phyloP scores from a whole-genome alignment of 116 monocot genomes.

The Papilionanthe hybrid region DNA sequence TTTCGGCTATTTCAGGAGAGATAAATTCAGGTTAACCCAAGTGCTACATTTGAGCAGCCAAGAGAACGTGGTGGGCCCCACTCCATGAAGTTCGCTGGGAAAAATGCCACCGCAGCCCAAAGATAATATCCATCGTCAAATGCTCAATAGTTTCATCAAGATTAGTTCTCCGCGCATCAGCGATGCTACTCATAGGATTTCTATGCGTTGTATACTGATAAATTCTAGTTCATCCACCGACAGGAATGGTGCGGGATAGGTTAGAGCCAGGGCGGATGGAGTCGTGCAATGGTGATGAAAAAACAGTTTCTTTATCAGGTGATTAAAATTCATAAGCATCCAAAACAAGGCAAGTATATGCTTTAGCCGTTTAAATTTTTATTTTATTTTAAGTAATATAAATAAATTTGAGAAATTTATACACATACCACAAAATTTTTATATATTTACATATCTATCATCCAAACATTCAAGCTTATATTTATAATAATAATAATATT shows the following conservation, averaged over 20 bases:
- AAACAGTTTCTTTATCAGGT: neutral
- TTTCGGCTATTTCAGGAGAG: too few species aligned
- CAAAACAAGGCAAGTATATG: slow-evolving; percentile 2
- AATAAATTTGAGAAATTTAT: too few species aligned
- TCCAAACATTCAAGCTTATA: too few species aligned
- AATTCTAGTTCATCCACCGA: neutral
- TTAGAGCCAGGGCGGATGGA: neutral
- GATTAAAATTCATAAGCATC: neutral
- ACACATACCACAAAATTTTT: too few species aligned
- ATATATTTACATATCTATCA: too few species aligned
- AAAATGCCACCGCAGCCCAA: neutral
- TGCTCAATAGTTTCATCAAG: neutral
- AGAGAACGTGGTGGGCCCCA: slow-evolving; percentile 5
- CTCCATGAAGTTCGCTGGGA: neutral
- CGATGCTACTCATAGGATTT: neutral
- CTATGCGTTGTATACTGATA: neutral
- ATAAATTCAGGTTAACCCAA: neutral
- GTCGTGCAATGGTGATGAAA: neutral
- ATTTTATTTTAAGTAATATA: too few species aligned
- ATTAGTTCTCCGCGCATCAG: neutral
- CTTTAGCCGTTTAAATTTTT: neutral
- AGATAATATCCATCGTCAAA: neutral
- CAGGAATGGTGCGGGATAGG: neutral
- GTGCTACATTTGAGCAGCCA: neutral
- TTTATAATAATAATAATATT: too few species aligned